Percentiles rank a stretch among this genome's conserved stretches.
Evolutionary conservation across 2,329 filamentous ascomycete genomes (phyloP).

Genomic region (Mycosphaerelloides madeirae): DNA sequence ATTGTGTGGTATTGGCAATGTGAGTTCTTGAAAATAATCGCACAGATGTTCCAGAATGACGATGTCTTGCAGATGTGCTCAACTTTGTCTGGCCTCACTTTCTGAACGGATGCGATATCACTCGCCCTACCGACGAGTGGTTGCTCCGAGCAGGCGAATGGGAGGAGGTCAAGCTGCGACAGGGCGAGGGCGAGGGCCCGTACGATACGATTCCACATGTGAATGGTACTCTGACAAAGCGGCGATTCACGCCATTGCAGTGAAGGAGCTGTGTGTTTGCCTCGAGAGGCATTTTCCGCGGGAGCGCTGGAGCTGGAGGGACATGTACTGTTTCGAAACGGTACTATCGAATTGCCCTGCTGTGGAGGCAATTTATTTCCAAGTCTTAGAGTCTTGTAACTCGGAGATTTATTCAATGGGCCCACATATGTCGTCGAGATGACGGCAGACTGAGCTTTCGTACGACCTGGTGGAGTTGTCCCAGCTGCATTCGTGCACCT

Average conservation of each 20-base stretch:
- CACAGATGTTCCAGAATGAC: neutral
- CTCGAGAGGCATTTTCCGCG: no score
- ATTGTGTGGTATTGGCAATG: conserved; percentile 35
- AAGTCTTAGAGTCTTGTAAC: no score
- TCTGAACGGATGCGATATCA: conserved; percentile 34
- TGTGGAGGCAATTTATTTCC: no score
- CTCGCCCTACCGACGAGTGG: conserved; percentile 34
- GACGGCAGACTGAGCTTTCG: no score
- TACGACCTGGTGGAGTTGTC: no score
- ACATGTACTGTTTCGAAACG: no score
- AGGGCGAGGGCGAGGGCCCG: conserved; percentile 29
- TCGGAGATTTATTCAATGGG: no score
- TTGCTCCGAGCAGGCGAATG: conserved; percentile 31
- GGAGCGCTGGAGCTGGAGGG: no score
- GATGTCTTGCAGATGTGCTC: conserved; percentile 21
- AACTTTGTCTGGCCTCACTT: conserved; percentile 34
- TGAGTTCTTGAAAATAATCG: conserved; percentile 14
- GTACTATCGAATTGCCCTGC: no score
- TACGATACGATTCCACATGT: conserved; percentile 35
- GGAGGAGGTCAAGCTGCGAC: conserved; percentile 30
- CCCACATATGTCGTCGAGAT: no score
- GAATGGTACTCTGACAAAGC: conserved; percentile 32
- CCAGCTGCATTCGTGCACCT: no score
- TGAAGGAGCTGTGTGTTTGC: neutral
- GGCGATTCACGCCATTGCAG: conserved; percentile 16